A percentile compares a stretch with the other conserved stretches of the same genome.
Evolutionary conservation across 2,329 filamentous ascomycete species (phyloP).

Genomic region (Waltergamsia citrina): DNA sequence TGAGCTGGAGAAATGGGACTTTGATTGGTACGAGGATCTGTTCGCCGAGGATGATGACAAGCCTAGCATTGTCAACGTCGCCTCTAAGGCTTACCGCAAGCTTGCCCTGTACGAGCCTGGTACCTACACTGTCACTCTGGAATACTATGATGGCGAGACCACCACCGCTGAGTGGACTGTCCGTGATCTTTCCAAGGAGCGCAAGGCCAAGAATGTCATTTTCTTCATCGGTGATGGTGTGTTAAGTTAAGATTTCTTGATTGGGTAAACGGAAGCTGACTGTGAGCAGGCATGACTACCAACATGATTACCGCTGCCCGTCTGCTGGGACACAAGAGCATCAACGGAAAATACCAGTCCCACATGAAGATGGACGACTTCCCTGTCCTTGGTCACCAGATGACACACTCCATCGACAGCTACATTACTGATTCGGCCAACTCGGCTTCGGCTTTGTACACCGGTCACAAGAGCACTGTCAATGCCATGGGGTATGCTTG

Average conservation of each 20-base stretch:
- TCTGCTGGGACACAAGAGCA: conserved; percentile 68
- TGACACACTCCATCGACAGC: conserved; percentile 77
- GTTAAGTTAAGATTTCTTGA: conserved; percentile 25
- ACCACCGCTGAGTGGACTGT: conserved; percentile 73
- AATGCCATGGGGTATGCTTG: conserved; percentile 59
- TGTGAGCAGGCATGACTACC: background rate
- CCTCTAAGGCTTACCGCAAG: conserved; percentile 68
- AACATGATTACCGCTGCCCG: conserved; percentile 70
- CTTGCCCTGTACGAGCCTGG: conserved; percentile 72
- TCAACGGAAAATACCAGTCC: conserved; percentile 78
- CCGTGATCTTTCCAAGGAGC: conserved; percentile 56
- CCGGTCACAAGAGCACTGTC: conserved; percentile 74
- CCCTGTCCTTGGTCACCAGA: conserved; percentile 78
- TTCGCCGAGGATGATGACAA: conserved; percentile 64
- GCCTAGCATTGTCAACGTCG: conserved; percentile 68
- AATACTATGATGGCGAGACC: conserved; percentile 62
- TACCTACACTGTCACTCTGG: conserved; percentile 66
- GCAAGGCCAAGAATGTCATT: conserved; percentile 77
- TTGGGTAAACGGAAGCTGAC: background rate
- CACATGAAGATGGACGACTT: conserved; percentile 73
- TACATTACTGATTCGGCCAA: conserved; percentile 87
- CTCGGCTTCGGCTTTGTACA: conserved; percentile 72
- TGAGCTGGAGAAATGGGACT: conserved; percentile 70
- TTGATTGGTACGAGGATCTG: conserved; percentile 77
- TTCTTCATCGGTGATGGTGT: conserved; percentile 73